phyloP scores from a whole-genome alignment of 768 basidiomycete genomes.

The Trametes elegans region DNA sequence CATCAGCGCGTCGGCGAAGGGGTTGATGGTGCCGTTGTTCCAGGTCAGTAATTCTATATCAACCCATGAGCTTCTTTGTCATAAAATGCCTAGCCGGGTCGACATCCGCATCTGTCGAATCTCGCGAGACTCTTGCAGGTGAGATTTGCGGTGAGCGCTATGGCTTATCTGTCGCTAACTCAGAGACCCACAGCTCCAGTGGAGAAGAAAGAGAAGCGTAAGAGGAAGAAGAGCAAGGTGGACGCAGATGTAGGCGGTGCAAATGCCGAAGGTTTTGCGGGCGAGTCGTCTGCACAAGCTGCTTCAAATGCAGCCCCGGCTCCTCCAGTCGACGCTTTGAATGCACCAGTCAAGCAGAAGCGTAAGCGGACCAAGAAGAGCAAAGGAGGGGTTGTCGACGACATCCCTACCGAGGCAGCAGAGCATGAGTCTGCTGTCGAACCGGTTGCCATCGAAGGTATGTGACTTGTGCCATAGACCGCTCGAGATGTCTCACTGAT shows the following conservation, averaged over 20 bases:
- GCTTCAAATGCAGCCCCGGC: neutral
- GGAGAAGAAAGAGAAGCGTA: neutral
- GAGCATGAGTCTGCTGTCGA: neutral
- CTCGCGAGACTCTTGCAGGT: too few species aligned
- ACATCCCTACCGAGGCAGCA: neutral
- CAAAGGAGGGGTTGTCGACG: neutral
- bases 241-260: neutral
- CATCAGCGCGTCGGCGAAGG: too few species aligned
- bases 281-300: neutral
- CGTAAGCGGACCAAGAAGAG: neutral
- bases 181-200: neutral
- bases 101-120: too few species aligned
- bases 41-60: too few species aligned
- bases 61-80: too few species aligned
- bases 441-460: neutral
- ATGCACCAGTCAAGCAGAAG: neutral
- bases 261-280: too few species aligned
- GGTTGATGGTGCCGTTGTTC: too few species aligned
- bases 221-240: conserved; percentile 7
- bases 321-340: neutral
- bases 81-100: too few species aligned
- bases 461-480: too few species aligned
- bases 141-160: too few species aligned
- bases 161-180: too few species aligned
- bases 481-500: neutral